Conservation (phyloP, 2,329 filamentous ascomycete species). For the Geosmithia flava region DNA sequence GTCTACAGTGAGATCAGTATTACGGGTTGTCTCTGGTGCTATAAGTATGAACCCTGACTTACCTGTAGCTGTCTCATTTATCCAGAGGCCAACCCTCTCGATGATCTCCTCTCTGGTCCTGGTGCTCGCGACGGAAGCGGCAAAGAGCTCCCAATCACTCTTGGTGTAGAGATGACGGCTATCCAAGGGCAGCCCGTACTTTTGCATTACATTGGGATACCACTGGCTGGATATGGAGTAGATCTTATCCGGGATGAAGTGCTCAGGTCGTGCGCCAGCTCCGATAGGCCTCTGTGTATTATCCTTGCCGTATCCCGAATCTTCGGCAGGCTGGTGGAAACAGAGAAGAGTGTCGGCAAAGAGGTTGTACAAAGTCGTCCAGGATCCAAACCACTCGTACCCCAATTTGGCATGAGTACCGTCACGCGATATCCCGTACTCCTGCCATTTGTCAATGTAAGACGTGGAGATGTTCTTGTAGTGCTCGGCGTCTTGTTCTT, state of each 20-base stretch:
- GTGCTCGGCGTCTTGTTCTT: constrained; percentile 43
- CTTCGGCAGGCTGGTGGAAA: constrained; percentile 42
- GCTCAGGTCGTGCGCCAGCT: background rate
- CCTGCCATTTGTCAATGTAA: constrained; percentile 62
- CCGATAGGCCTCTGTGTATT: background rate
- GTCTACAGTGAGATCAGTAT: constrained; percentile 27
- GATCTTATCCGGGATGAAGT: constrained; percentile 61
- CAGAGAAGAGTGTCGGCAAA: constrained; percentile 68
- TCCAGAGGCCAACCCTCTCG: constrained; percentile 62
- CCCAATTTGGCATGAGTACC: constrained; percentile 63
- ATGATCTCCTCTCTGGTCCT: constrained; percentile 59
- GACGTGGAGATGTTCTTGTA: constrained; percentile 51
- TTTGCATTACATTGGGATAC: constrained; percentile 69
- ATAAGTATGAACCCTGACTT: constrained; percentile 8
- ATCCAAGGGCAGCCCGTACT: constrained; percentile 73
- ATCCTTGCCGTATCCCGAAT: background rate
- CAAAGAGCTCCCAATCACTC: constrained; percentile 86
- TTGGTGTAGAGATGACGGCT: constrained; percentile 76
- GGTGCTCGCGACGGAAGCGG: constrained; percentile 63
- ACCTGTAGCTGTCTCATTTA: constrained; percentile 69
- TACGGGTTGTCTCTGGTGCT: background rate
- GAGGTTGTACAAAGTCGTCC: constrained; percentile 71
- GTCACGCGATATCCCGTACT: constrained; percentile 57
- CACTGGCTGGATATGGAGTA: constrained; percentile 72
- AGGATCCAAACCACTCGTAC: constrained; percentile 72